Conservation (phyloP, 2,329 filamentous ascomycete genomes). For the Fusarium lyarnte region DNA sequence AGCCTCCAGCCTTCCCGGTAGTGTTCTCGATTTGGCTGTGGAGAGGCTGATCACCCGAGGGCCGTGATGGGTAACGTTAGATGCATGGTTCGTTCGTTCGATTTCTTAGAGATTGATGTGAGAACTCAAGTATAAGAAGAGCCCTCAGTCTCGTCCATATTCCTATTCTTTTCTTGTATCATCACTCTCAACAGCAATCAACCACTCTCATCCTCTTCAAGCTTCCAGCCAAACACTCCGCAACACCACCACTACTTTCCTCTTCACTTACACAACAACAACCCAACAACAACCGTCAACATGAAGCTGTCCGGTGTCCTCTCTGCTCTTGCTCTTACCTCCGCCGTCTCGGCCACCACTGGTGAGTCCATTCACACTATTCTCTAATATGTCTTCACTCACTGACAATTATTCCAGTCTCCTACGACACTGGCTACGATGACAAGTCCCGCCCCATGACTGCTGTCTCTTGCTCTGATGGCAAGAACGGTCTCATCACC, state of each 20-base stretch:
- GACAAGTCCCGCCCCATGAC: conserved; percentile 63
- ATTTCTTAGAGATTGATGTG: conserved; percentile 17
- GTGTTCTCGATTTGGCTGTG: conserved; percentile 22
- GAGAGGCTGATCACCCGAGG: conserved; percentile 31
- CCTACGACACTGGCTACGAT: conserved; percentile 79
- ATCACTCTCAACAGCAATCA: conserved; percentile 27
- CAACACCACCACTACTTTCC: conserved; percentile 11
- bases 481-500: conserved; percentile 71
- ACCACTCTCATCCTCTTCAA: conserved; percentile 23
- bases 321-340: conserved; percentile 51
- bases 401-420: conserved; percentile 57
- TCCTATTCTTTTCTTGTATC: conserved; percentile 5
- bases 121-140: conserved; percentile 37
- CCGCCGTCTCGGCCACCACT: conserved; percentile 50
- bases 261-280: conserved; percentile 16
- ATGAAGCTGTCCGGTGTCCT: conserved; percentile 57
- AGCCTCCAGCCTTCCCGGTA: conserved; percentile 27
- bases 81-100: conserved; percentile 28
- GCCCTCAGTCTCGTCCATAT: conserved; percentile 15
- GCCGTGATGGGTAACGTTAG: conserved; percentile 28
- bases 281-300: conserved; percentile 41
- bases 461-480: conserved; percentile 73
- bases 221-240: conserved; percentile 19
- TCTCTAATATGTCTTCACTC: neutral
- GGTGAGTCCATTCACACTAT: conserved; percentile 37